Evolutionary conservation across 2,329 filamentous ascomycete genomes (phyloP), one percentile per base, ranked within the genome.

Genomic region (Phyllosticta citribraziliensis): DNA sequence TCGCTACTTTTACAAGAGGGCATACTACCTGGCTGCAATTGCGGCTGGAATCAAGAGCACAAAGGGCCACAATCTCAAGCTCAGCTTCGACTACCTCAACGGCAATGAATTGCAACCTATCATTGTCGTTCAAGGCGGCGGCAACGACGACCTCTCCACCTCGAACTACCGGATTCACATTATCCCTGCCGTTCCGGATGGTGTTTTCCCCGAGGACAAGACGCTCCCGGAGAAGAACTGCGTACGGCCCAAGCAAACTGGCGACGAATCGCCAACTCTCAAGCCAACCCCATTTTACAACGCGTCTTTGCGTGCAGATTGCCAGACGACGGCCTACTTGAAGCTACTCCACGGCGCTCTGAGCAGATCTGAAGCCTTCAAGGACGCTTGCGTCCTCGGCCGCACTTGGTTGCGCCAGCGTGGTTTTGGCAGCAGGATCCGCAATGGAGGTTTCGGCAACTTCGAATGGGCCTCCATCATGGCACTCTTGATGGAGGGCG

Each of bases 1-100:
- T 78, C 85, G 94, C 64, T 97, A 96, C 76, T 96, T 97, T 70
- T 92, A 97, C 76, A 95, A 96, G 69, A 82, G 92, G 65, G 89
- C 94, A 12, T 97, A 93, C 74, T 97, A 95, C 70, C 78, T 97
- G 57, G 90, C 92, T 35, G 90, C 88, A 65, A 78, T 97, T 61
- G 86, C 91, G 14, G 85, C 84, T 30, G 85, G 83, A 4, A 77
- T 97, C 58, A 84, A 85, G 65, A 78, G 82, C 47, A 75, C 81
- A 3, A 74, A 85, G 54, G 77, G 76, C 3, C 73, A 81, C 17
- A 75, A 77, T 0, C 80, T 88, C 66, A 78, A 82, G 14, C 67
- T 89, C 53, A 77, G 77, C 4, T 95, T 88, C 73, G 83, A 84
- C 62, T 79, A 82, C 65, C 76, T 90, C 57, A 81, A 90, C 70